These are phyloP conservation scores for Balamuthia mandrillaris DNA, from an alignment of 208 protist species.

Conservation along the genomic window DNA sequence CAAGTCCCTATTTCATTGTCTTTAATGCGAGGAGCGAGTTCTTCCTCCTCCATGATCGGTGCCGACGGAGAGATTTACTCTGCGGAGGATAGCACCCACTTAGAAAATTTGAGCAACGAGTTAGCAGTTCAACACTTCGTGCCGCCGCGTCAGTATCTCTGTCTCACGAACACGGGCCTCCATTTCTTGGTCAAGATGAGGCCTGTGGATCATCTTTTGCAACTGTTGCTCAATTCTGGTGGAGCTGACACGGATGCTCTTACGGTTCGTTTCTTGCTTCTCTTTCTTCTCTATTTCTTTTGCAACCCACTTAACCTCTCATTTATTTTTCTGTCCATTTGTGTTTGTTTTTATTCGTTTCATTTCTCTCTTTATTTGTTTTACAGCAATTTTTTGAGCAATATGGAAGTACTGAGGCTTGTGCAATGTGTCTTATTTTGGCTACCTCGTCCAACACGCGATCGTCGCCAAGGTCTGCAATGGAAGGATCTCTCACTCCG, in stretches of 20 bases:
- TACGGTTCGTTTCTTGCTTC: not conserved
- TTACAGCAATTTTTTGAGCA: not conserved
- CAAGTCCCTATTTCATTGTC: too few species aligned
- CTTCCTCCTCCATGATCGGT: too few species aligned
- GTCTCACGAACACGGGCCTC: slow-evolving; percentile 35
- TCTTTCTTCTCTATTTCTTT: not conserved
- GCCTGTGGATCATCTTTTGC: not conserved
- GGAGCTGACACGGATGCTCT: not conserved
- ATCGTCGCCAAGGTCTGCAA: not conserved
- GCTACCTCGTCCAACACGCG: not conserved
- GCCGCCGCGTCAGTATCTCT: slow-evolving; percentile 39
- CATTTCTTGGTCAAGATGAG: slow-evolving; percentile 3
- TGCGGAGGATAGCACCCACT: too few species aligned
- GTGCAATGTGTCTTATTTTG: slow-evolving; percentile 24
- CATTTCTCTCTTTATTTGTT: too few species aligned
- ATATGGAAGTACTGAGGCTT: not conserved
- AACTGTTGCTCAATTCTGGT: not conserved
- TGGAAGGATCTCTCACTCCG: not conserved
- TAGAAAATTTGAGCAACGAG: slow-evolving; percentile 31
- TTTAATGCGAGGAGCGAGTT: too few species aligned
- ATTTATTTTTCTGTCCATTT: not conserved
- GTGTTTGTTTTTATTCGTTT: not conserved
- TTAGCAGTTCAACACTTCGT: slow-evolving; percentile 11
- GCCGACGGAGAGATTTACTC: too few species aligned
- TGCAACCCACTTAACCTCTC: not conserved